Base-by-base conservation (phyloP, 2,329 filamentous ascomycete genomes). In the Elsinoe perseae region DNA sequence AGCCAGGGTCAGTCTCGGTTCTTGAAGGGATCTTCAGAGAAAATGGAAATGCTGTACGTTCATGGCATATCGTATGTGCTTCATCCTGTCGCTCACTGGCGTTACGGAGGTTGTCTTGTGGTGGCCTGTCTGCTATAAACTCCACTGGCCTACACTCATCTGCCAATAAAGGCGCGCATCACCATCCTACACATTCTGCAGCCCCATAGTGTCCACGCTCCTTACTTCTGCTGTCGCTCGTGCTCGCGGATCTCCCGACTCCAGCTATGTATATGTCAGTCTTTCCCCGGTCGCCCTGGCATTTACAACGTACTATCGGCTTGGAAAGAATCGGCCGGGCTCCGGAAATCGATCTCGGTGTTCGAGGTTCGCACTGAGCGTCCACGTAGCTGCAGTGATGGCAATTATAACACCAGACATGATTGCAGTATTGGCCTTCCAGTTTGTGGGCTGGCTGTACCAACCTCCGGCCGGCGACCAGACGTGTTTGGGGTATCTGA, bases 391-490 rank as follows among this genome's bases (percentile, higher is more conserved):
- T 50, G 80, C 84, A 58, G 80, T 78, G 62, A 95, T 79, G 61
- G 86, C 84, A 63, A 85, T 63, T 53, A 93, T 77, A 56, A 86
- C 80, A 48, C 77, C 80, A 59, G 81, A 81, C 69, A 90, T 83
- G 63, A 93, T 78, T 56, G 85, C 79, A 4, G 93, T 98, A 78
- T 98, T 98, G 67, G 77, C 76, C 72, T 87, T 93, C 93, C 93
- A 98, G 80, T 98, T 98, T 64, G 81, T 79, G 55, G 93, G 93
- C 72, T 95, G 92, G 56, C 86, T 77, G 75, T 98, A 98, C 93
- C 93, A 98, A 75, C 93, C 93, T 80, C 93, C 93, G 63, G 92
- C 80, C 60, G 93, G 93, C 69, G 93, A 97, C 93, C 93, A 98
- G 80, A 98, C 89, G 80, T 98, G 92, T 80, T 95, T 96, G 73